phyloP scores from a whole-genome alignment of 768 basidiomycete species.

The Neoboletus brunneissimus region DNA sequence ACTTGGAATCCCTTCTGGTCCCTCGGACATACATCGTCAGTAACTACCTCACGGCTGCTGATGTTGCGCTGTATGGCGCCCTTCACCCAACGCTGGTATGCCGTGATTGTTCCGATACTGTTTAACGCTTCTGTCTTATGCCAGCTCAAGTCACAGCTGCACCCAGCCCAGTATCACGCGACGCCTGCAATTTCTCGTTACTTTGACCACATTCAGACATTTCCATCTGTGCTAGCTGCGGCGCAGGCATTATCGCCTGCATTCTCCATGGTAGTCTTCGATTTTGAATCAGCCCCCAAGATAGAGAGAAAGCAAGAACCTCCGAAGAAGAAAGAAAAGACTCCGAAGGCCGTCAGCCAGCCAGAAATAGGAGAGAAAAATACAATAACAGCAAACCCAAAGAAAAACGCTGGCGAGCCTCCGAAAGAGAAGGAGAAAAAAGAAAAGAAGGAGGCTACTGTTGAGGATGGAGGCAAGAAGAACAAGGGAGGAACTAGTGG shows the following conservation, averaged over 20 bases:
- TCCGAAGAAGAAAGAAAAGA: slow-evolving; percentile 77
- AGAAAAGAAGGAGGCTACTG: slow-evolving; percentile 52
- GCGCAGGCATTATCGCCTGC: slow-evolving; percentile 50
- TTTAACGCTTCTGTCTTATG: slow-evolving; percentile 8
- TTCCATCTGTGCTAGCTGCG: slow-evolving; percentile 56
- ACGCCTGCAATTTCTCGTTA: slow-evolving; percentile 86
- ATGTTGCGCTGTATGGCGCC: slow-evolving; percentile 87
- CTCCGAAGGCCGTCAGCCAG: slow-evolving; percentile 33
- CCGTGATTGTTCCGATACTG: background rate
- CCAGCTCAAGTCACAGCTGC: slow-evolving; percentile 57
- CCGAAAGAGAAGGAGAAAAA: slow-evolving; percentile 35
- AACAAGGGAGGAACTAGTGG: slow-evolving; percentile 37
- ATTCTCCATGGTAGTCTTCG: slow-evolving; percentile 60
- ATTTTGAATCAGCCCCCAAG: slow-evolving; percentile 73
- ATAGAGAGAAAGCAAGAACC: slow-evolving; percentile 68
- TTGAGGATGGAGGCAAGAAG: slow-evolving; percentile 35
- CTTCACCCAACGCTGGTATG: slow-evolving; percentile 80
- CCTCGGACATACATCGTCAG: slow-evolving; percentile 84
- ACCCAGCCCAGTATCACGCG: slow-evolving; percentile 70
- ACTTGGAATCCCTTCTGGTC: slow-evolving; percentile 65
- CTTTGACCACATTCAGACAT: slow-evolving; percentile 90
- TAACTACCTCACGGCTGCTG: slow-evolving; percentile 84
- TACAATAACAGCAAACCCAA: slow-evolving; percentile 32
- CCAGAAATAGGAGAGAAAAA: slow-evolving; percentile 24
- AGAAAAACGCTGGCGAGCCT: slow-evolving; percentile 38